Conservation (phyloP, 108 stramenopile species). For the Cyclotella cryptica region DNA sequence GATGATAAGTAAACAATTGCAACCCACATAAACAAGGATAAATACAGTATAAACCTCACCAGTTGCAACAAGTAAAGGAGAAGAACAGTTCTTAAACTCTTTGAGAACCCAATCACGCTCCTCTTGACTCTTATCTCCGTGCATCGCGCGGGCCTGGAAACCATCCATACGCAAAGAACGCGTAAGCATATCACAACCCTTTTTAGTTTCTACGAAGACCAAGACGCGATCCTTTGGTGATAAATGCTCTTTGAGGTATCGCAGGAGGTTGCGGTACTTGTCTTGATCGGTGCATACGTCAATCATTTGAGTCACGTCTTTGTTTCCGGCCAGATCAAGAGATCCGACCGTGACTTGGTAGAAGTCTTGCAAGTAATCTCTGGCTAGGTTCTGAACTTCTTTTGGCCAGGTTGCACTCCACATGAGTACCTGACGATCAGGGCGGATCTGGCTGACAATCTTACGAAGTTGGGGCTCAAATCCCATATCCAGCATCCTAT, state of each 20-base stretch:
- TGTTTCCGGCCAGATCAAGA: conserved; percentile 97
- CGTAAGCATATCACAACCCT: conserved; percentile 96
- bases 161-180: conserved; percentile 90
- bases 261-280: conserved; percentile 89
- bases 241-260: conserved; percentile 80
- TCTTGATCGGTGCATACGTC: conserved; percentile 92
- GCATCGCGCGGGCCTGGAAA: conserved; percentile 93
- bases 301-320: conserved; percentile 96
- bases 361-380: conserved; percentile 92
- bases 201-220: conserved; percentile 98
- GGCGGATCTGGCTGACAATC: conserved; percentile 95
- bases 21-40: not conserved
- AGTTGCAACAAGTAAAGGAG: conserved; percentile 92
- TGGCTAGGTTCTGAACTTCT: conserved; percentile 93
- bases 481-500: conserved; percentile 98
- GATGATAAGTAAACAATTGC: not conserved
- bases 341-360: conserved; percentile 98
- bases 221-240: conserved; percentile 88
- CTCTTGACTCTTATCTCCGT: conserved; percentile 98
- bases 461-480: conserved; percentile 98
- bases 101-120: conserved; percentile 97
- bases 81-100: conserved; percentile 93
- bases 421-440: conserved; percentile 99
- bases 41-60: conserved; percentile 21
- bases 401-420: conserved; percentile 99